phyloP scores from a whole-genome alignment of 805 yeast genomes.

The Candida golubevii region DNA sequence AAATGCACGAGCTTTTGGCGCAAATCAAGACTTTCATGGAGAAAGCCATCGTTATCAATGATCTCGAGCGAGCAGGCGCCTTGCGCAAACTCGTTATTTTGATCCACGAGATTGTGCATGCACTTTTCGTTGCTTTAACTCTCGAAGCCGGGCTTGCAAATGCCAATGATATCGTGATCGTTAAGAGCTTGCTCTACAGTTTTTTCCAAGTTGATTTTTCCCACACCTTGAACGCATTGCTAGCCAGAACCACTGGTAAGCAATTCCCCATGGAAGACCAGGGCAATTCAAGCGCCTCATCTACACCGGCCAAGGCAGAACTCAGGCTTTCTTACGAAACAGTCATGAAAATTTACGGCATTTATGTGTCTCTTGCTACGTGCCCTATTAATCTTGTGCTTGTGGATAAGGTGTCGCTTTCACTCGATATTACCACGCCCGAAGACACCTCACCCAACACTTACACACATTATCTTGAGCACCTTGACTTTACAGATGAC shows the following conservation, averaged over 20 bases:
- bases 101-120: conserved; percentile 23
- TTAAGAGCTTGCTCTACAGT: conserved; percentile 21
- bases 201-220: conserved; percentile 25
- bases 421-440: conserved; percentile 28
- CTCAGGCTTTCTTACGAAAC: conserved; percentile 21
- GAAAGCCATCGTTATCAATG: conserved; percentile 9
- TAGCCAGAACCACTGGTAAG: conserved; percentile 11
- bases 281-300: neutral
- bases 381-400: conserved; percentile 23
- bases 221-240: conserved; percentile 15
- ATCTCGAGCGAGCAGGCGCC: conserved; percentile 14
- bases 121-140: conserved; percentile 17
- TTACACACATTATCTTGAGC: conserved; percentile 16
- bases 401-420: conserved; percentile 16
- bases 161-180: conserved; percentile 16
- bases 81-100: conserved; percentile 26
- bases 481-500: conserved; percentile 14
- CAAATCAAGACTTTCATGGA: conserved; percentile 17
- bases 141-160: conserved; percentile 11
- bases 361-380: conserved; percentile 23
- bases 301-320: neutral
- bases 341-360: conserved; percentile 21
- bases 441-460: conserved; percentile 19
- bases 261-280: conserved; percentile 1
- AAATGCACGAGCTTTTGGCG: conserved; percentile 16